Conservation (phyloP, 805 yeast species). For the Candida piceae region DNA sequence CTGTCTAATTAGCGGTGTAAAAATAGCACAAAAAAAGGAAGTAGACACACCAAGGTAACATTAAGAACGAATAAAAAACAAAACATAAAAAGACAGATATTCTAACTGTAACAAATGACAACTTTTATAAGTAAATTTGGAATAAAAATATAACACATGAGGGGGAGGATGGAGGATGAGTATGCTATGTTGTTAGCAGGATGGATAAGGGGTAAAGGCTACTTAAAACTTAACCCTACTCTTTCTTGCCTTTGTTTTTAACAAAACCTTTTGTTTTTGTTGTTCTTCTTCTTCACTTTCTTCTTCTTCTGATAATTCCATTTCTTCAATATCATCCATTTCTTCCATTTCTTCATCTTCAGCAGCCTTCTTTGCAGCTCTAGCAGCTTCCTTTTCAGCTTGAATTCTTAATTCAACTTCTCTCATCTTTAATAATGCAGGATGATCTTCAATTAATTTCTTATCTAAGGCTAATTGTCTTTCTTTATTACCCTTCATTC, state of each 20-base stretch:
- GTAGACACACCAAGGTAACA: no score
- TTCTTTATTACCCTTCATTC: conserved; percentile 97
- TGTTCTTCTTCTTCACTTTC: conserved; percentile 40
- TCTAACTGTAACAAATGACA: no score
- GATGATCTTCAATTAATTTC: conserved; percentile 83
- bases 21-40: no score
- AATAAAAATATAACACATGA: no score
- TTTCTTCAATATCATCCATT: conserved; percentile 42
- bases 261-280: conserved; percentile 41
- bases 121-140: no score
- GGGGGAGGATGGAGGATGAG: no score
- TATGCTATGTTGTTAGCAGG: no score
- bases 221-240: conserved; percentile 39
- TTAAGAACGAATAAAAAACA: no score
- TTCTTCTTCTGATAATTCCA: conserved; percentile 32
- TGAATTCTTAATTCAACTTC: conserved; percentile 82
- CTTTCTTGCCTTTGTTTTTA: conserved; percentile 58
- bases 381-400: conserved; percentile 63
- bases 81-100: no score
- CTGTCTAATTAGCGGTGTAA: no score
- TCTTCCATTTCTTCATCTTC: conserved; percentile 39
- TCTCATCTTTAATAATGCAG: conserved; percentile 85
- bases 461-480: conserved; percentile 78
- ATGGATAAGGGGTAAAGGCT: no score
- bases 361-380: conserved; percentile 41